Percentiles rank a stretch among this genome's conserved stretches.
These are phyloP conservation scores for Protomyces gravidus DNA, from an alignment of 1,139 yeast genomes.

Conservation along the genomic window DNA sequence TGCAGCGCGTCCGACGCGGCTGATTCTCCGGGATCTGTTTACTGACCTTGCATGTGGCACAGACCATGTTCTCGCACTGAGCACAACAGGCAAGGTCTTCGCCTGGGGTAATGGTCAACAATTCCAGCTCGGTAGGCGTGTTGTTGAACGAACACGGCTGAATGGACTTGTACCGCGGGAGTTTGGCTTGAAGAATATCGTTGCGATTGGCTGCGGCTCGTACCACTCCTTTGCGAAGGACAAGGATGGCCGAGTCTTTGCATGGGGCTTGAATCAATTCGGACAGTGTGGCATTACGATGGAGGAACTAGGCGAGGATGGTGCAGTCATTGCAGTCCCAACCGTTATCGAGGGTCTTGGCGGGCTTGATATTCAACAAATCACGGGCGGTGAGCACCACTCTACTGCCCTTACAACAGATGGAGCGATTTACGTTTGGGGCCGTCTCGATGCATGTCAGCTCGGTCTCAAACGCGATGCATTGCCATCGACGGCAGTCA, in stretches of 20 bases:
- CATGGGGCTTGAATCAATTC: slow-evolving; percentile 95
- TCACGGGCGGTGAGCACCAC: slow-evolving; percentile 95
- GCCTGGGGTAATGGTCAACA: slow-evolving; percentile 99
- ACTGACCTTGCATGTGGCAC: slow-evolving; percentile 90
- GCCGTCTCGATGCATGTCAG: slow-evolving; percentile 90
- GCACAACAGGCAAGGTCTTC: slow-evolving; percentile 75
- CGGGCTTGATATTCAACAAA: slow-evolving; percentile 54
- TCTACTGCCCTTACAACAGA: slow-evolving; percentile 65
- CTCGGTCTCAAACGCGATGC: slow-evolving; percentile 68
- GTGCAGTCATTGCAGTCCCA: slow-evolving; percentile 68
- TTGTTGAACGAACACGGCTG: slow-evolving; percentile 69
- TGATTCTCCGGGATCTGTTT: slow-evolving; percentile 60
- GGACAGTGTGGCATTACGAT: slow-evolving; percentile 86
- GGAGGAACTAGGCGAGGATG: slow-evolving; percentile 63
- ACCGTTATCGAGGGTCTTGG: slow-evolving; percentile 60
- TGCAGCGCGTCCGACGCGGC: slow-evolving; percentile 64
- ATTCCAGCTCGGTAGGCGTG: slow-evolving; percentile 79
- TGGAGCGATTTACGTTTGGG: slow-evolving; percentile 79
- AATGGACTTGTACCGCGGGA: slow-evolving; percentile 70
- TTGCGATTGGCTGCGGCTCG: slow-evolving; percentile 85
- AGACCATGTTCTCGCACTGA: slow-evolving; percentile 82
- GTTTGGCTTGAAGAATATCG: slow-evolving; percentile 62
- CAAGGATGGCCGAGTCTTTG: slow-evolving; percentile 60
- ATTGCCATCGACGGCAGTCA: slow-evolving; percentile 63
- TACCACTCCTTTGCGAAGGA: slow-evolving; percentile 93